phyloP scores from a whole-genome alignment of 2,329 filamentous ascomycete species.

The Fusarium sp. region DNA sequence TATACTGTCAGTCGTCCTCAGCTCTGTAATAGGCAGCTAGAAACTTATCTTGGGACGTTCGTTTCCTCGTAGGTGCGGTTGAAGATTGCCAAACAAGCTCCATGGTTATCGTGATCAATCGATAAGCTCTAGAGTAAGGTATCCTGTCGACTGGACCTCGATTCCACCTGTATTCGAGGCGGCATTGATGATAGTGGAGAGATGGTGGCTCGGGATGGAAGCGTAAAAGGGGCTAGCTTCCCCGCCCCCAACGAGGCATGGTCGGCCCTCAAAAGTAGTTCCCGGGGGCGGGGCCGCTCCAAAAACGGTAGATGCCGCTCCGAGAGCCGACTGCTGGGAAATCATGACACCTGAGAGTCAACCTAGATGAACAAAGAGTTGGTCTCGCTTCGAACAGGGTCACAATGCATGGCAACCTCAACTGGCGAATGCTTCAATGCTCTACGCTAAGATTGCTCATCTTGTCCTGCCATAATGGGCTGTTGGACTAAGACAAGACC shows the following conservation, averaged over 20 bases:
- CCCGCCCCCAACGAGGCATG: background rate
- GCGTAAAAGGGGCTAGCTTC: background rate
- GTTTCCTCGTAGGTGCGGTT: slow-evolving; percentile 3
- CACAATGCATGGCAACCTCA: background rate
- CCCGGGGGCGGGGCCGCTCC: background rate
- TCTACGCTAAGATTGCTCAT: background rate
- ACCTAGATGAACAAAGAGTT: background rate
- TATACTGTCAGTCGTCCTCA: background rate
- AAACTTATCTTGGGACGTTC: slow-evolving; percentile 24
- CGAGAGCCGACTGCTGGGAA: background rate
- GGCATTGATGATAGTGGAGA: background rate
- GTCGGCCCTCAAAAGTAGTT: background rate
- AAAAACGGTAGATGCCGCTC: background rate
- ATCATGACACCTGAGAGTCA: background rate
- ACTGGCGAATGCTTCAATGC: background rate
- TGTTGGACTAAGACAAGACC: background rate
- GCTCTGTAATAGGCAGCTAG: background rate
- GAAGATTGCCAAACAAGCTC: slow-evolving; percentile 24
- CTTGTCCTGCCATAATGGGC: background rate
- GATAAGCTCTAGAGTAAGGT: background rate
- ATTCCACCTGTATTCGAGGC: background rate
- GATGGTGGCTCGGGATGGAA: background rate
- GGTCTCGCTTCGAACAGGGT: background rate
- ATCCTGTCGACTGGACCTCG: background rate
- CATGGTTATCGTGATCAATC: background rate